A percentile compares a stretch with the other conserved stretches of the same genome.
phyloP scores from a whole-genome alignment of 129 eudicot species.

The Smallanthus sonchifolius region DNA sequence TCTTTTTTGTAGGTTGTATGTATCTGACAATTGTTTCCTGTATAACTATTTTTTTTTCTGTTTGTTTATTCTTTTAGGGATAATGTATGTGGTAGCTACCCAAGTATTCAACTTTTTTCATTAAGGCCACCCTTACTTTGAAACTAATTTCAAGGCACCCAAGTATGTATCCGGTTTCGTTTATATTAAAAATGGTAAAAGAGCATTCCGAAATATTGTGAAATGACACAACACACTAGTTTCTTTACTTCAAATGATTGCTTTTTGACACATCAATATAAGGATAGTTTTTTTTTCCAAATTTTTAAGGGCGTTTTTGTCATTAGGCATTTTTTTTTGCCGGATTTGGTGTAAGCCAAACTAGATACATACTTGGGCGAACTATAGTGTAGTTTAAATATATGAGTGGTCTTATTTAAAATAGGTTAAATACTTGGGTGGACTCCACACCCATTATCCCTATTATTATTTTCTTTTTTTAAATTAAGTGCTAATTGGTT shows the following conservation, averaged over 20 bases:
- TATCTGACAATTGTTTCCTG: background rate
- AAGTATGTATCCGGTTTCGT: background rate
- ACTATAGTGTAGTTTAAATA: background rate
- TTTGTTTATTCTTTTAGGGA: background rate
- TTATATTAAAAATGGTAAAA: background rate
- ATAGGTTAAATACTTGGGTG: background rate
- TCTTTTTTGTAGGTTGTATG: background rate
- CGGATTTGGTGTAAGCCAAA: background rate
- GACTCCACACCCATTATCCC: background rate
- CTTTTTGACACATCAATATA: background rate
- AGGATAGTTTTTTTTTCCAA: background rate
- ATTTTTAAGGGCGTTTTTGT: background rate
- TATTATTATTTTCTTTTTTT: background rate
- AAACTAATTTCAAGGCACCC: background rate
- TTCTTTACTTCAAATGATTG: background rate
- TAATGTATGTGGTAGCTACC: background rate
- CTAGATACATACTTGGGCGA: background rate
- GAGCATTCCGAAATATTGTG: background rate
- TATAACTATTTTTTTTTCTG: background rate
- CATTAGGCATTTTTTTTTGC: background rate
- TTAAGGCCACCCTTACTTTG: background rate
- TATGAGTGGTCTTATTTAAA: background rate
- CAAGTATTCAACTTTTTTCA: background rate
- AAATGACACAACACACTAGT: background rate
- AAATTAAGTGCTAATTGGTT: conserved; percentile 9